Evolutionary conservation across 78 protist species (phyloP), one percentile per base, ranked within the genome.

Genomic region (Thecamonas trahens): DNA sequence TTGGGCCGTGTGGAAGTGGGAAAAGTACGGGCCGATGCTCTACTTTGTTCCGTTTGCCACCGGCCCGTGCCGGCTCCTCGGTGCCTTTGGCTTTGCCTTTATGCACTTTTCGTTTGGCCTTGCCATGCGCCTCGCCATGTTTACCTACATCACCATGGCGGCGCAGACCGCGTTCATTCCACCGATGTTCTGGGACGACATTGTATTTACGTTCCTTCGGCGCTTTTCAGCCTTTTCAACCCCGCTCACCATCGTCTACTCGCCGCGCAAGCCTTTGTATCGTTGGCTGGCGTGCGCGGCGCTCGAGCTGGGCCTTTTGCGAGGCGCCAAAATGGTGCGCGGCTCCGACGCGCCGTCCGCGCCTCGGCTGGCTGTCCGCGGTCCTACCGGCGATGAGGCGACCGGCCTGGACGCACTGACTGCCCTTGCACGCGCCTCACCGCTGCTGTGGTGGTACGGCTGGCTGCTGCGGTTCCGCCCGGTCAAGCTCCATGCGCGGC

Each of bases 71-170:
- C 66, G 63, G 42, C 29, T 68, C 15, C 8, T 75, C 38, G 71
- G 73, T 28, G 80, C 80, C 29, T 17, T 75, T 13, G 80, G 80
- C 15, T 75, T 75, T 45, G 45, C 67, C 14, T 29, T 39, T 53
- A 15, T 75, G 17, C 80, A 75, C 50, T 47, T 75, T 55, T 73
- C 76, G 0, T 75, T 75, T 65, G 80, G 52, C 28, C 31, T 47
- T 11, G 66, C 58, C 32, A 75, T 75, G 80, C 9, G 73, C 37
- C 59, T 75, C 22, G 80, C 76, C 61, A 63, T 75, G 2, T 75
- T 75, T 40, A 75, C 76, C 67, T 74, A 73, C 44, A 55, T 58
- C 20, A 67, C 76, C 60, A 74, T 57, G 17, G 29, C 68, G 28
- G 80, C 76, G 37, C 31, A 73, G 17, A 38, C 67, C 0, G 3